phyloP scores from a whole-genome alignment of 2,329 filamentous ascomycete genomes.

The Xylaria multiplex region DNA sequence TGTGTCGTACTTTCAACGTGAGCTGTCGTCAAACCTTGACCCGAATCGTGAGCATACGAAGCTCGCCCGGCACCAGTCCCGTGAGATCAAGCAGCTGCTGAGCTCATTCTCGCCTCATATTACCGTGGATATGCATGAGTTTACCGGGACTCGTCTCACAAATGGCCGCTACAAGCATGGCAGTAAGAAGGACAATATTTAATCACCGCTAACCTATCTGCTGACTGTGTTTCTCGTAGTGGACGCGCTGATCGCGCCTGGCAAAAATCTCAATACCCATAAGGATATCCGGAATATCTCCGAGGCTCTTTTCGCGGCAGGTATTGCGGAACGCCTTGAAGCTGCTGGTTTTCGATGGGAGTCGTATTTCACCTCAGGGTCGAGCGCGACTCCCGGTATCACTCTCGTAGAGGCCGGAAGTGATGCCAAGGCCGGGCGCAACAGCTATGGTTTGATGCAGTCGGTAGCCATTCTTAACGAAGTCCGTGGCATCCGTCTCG shows the following conservation, averaged over 20 bases:
- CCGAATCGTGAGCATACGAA: constrained; percentile 48
- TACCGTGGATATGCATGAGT: constrained; percentile 51
- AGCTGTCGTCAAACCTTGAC: constrained; percentile 44
- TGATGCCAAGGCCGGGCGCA: constrained; percentile 43
- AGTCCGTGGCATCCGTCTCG: constrained; percentile 44
- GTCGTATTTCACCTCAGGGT: constrained; percentile 46
- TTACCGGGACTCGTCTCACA: constrained; percentile 43
- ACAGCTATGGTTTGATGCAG: constrained; percentile 43
- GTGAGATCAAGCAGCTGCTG: constrained; percentile 46
- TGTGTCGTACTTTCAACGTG: constrained; percentile 46
- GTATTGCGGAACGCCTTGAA: constrained; percentile 44
- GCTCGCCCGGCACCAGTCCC: constrained; percentile 45
- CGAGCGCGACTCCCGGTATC: constrained; percentile 29
- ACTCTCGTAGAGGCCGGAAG: constrained; percentile 43
- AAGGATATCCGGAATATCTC: constrained; percentile 45
- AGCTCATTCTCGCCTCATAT: constrained; percentile 48
- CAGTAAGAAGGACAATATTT: constrained; percentile 21
- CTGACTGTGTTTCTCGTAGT: constrained; percentile 30
- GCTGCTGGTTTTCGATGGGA: constrained; percentile 48
- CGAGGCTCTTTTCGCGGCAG: constrained; percentile 44
- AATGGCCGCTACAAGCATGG: constrained; percentile 46
- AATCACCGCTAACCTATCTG: neutral
- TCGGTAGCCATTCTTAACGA: constrained; percentile 43
- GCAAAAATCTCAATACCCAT: constrained; percentile 48
- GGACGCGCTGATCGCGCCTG: constrained; percentile 47